phyloP scores from a whole-genome alignment of 257 asterid genomes.

The Primulina tabacum region DNA sequence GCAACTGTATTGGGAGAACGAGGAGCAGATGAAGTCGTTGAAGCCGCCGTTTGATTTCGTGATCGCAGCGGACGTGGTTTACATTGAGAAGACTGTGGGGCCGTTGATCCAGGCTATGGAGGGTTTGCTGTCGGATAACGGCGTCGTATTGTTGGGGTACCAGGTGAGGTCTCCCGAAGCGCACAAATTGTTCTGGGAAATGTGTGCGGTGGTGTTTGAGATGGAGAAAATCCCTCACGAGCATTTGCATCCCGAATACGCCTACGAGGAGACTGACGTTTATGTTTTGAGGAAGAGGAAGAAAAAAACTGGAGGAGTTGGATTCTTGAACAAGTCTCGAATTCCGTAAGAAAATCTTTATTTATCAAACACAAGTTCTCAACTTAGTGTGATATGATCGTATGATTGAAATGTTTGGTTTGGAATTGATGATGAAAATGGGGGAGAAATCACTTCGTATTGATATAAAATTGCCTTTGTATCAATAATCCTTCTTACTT shows the following conservation, averaged over 20 bases:
- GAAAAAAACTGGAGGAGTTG: conserved; percentile 16
- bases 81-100: conserved; percentile 77
- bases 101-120: conserved; percentile 69
- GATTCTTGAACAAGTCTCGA: conserved; percentile 19
- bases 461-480: background rate
- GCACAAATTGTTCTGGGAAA: conserved; percentile 67
- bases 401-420: background rate
- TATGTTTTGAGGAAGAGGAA: conserved; percentile 68
- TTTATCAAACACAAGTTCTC: conserved; percentile 2
- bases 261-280: conserved; percentile 78
- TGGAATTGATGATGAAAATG: background rate
- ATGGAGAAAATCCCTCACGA: conserved; percentile 72
- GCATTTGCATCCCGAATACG: conserved; percentile 87
- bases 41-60: conserved; percentile 75
- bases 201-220: conserved; percentile 51
- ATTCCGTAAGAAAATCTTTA: conserved; percentile 17
- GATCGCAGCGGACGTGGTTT: conserved; percentile 87
- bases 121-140: conserved; percentile 61
- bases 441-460: background rate
- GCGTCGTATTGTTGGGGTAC: conserved; percentile 79
- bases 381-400: background rate
- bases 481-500: background rate
- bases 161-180: conserved; percentile 94
- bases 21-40: conserved; percentile 52
- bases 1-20: conserved; percentile 71